phyloP scores from a whole-genome alignment of 73 alveolate genomes.

The Paramecium biaurelia region DNA sequence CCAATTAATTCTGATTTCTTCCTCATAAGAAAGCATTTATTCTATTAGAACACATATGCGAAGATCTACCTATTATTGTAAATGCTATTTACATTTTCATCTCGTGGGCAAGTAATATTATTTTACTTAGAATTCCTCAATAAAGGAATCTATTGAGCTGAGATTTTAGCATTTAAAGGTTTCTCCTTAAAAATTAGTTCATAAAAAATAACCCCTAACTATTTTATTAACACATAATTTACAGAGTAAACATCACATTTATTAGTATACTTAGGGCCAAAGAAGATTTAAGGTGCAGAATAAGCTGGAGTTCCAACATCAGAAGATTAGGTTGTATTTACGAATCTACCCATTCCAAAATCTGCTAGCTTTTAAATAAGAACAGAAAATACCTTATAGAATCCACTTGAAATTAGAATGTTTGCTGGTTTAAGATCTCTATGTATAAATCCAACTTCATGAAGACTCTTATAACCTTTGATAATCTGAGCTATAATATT shows the following conservation, averaged over 20 bases:
- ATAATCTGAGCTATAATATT: constrained; percentile 38
- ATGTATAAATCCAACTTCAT: constrained; percentile 39
- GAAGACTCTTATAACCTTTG: constrained; percentile 31
- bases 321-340: constrained; percentile 25
- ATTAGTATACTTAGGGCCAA: background rate
- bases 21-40: constrained; percentile 15
- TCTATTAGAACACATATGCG: background rate
- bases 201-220: constrained; percentile 28
- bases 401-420: constrained; percentile 59
- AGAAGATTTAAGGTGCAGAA: constrained; percentile 85
- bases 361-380: constrained; percentile 48
- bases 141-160: background rate
- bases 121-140: background rate
- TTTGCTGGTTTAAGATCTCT: constrained; percentile 72
- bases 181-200: background rate
- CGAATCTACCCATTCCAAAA: constrained; percentile 60
- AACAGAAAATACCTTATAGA: background rate
- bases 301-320: constrained; percentile 87
- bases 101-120: background rate
- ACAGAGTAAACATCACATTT: constrained; percentile 46
- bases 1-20: background rate
- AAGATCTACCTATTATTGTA: background rate
- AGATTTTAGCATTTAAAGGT: background rate
- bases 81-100: background rate
- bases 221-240: background rate